Evolutionary conservation across 768 basidiomycete genomes (phyloP), one percentile per base, ranked within the genome.

Genomic region (Chalciporus piperatus): DNA sequence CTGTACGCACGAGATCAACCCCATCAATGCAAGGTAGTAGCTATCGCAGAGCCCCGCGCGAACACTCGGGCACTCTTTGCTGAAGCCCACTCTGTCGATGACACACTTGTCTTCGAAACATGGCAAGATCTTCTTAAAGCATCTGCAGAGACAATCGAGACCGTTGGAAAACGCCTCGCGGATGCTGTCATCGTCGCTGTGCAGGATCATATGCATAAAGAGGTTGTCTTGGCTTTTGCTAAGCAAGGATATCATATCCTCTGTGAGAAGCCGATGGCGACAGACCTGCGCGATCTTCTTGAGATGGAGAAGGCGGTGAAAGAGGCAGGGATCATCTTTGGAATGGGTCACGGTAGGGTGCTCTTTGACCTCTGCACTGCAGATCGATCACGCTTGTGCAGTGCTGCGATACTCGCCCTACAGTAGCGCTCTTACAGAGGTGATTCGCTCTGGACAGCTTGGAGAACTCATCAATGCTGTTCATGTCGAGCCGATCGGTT

Each of bases 251-350:
- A 94, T 62, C 85, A 92, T 59, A 89, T 95, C 50, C 76, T 95
- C 19, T 94, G 92, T 68, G 92, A 95, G 77, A 95, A 95, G 65
- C 92, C 92, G 0, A 90, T 95, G 87, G 89, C 91, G 1, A 92
- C 88, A 4, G 80, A 67, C 47, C 60, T 87, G 33, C 74, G 78
- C 47, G 89, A 89, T 56, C 89, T 92, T 52, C 64, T 94, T 44
- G 76, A 73, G 65, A 93, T 94, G 75, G 83, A 89, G 55, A 72
- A 74, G 28, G 87, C 82, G 0, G 76, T 94, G 27, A 83, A 81
- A 67, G 76, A 82, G 30, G 79, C 85, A 3, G 81, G 81, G 1
- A 75, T 82, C 38, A 85, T 94, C 57, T 94, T 92, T 72, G 92
- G 88, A 16, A 82, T 91, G 76, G 88, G 92, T 1, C 92, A 94